phyloP scores from a whole-genome alignment of 306 rosid species.

The Cicer arietinum region DNA sequence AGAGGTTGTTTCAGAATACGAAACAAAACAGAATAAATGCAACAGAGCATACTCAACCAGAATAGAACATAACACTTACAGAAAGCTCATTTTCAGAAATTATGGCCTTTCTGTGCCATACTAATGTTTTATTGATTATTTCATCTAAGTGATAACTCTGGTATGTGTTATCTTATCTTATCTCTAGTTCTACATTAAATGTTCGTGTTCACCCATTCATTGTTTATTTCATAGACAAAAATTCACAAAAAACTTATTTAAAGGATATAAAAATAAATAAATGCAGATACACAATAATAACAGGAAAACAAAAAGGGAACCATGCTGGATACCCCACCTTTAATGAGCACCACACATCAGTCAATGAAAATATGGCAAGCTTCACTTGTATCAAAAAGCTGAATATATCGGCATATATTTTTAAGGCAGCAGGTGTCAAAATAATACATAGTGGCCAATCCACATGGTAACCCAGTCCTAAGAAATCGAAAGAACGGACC shows the following conservation, averaged over 20 bases:
- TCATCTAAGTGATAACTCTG: neutral
- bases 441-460: slow-evolving; percentile 91
- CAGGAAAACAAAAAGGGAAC: slow-evolving; percentile 6
- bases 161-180: slow-evolving; percentile 7
- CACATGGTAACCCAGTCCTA: slow-evolving; percentile 91
- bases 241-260: slow-evolving; percentile 13
- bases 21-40: neutral
- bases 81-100: slow-evolving; percentile 13
- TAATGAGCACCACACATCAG: slow-evolving; percentile 82
- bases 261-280: slow-evolving; percentile 9
- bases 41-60: neutral
- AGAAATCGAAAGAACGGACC: slow-evolving; percentile 85
- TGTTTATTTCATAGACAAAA: slow-evolving; percentile 32
- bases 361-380: slow-evolving; percentile 81
- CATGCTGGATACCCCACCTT: slow-evolving; percentile 67
- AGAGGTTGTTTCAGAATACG: neutral
- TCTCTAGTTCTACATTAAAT: neutral
- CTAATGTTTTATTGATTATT: slow-evolving; percentile 5
- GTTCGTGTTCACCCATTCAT: slow-evolving; percentile 3
- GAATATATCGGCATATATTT: slow-evolving; percentile 87
- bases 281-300: slow-evolving; percentile 20
- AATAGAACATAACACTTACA: neutral
- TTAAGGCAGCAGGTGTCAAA: slow-evolving; percentile 78
- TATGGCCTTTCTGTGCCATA: slow-evolving; percentile 6
- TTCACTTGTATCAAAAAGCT: slow-evolving; percentile 94